phyloP scores from a whole-genome alignment of 2,329 filamentous ascomycete species.

The Aphanoascus verrucosus region DNA sequence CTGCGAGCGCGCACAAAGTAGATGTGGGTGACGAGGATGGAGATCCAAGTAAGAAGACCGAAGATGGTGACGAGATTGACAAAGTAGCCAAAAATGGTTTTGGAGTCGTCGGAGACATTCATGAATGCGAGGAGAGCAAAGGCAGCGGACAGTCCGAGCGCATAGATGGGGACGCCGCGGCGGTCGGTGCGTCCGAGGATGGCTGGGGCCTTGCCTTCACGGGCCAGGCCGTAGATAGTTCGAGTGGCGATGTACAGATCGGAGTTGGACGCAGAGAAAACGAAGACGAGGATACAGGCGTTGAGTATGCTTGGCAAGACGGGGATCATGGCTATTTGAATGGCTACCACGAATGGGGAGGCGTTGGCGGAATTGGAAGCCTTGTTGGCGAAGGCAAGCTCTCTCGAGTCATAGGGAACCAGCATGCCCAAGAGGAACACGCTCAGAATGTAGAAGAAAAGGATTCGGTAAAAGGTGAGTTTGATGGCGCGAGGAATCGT shows the following conservation, averaged over 20 bases:
- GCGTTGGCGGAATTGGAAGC: conserved; percentile 53
- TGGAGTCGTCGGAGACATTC: conserved; percentile 30
- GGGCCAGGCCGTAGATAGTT: conserved; percentile 67
- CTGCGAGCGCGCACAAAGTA: conserved; percentile 36
- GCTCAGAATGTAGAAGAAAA: conserved; percentile 48
- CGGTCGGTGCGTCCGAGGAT: conserved; percentile 62
- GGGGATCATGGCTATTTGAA: conserved; percentile 54
- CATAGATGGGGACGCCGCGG: conserved; percentile 37
- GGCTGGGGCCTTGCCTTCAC: conserved; percentile 58
- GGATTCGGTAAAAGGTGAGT: conserved; percentile 45
- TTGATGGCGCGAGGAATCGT: conserved; percentile 46
- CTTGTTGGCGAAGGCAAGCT: conserved; percentile 41
- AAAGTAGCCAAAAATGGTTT: conserved; percentile 38
- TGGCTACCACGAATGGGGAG: conserved; percentile 60
- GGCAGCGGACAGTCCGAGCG: conserved; percentile 31
- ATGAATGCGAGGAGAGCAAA: conserved; percentile 39
- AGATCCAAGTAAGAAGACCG: conserved; percentile 39
- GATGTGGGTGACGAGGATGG: conserved; percentile 39
- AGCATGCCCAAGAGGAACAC: conserved; percentile 50
- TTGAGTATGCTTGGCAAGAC: conserved; percentile 64
- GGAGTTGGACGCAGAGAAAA: conserved; percentile 59
- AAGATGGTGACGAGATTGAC: conserved; percentile 37
- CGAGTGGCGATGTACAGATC: conserved; percentile 53
- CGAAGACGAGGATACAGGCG: conserved; percentile 61
- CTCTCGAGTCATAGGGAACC: conserved; percentile 53